These are phyloP conservation scores for Sporothrix sp. DNA, from an alignment of 2,329 filamentous ascomycete genomes.

Conservation along the genomic window DNA sequence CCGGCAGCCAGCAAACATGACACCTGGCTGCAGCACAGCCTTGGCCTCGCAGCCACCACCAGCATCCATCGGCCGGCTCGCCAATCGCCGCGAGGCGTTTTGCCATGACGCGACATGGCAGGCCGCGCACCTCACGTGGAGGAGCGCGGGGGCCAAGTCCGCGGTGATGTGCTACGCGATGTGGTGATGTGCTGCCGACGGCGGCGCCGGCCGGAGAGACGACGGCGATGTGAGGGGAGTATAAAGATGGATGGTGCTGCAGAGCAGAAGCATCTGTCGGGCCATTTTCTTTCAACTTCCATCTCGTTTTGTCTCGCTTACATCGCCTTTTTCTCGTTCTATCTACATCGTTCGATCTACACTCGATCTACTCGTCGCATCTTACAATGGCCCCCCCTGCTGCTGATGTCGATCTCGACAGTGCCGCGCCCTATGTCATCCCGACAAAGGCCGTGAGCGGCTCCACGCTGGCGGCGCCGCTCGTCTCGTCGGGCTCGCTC, in stretches of 20 bases:
- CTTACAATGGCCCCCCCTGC: conserved; percentile 22
- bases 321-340: too few species aligned
- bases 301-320: too few species aligned
- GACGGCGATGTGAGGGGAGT: neutral
- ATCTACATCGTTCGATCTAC: neutral
- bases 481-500: conserved; percentile 22
- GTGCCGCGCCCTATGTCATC: conserved; percentile 12
- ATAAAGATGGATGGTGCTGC: neutral
- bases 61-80: too few species aligned
- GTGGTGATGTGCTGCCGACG: conserved; percentile 8
- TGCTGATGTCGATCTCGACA: conserved; percentile 22
- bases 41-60: too few species aligned
- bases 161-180: neutral
- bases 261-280: neutral
- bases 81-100: neutral
- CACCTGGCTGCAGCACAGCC: neutral
- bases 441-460: conserved; percentile 16
- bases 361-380: neutral
- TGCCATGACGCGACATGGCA: conserved; percentile 7
- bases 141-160: neutral
- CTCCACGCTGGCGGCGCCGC: conserved; percentile 19
- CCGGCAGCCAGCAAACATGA: neutral
- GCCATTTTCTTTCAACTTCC: neutral
- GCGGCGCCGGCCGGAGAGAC: neutral
- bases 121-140: conserved; percentile 7